Percentiles rank a stretch among this genome's conserved stretches.
phyloP scores from a whole-genome alignment of 139 green algal species.

The Auxenochlorella protothecoides region DNA sequence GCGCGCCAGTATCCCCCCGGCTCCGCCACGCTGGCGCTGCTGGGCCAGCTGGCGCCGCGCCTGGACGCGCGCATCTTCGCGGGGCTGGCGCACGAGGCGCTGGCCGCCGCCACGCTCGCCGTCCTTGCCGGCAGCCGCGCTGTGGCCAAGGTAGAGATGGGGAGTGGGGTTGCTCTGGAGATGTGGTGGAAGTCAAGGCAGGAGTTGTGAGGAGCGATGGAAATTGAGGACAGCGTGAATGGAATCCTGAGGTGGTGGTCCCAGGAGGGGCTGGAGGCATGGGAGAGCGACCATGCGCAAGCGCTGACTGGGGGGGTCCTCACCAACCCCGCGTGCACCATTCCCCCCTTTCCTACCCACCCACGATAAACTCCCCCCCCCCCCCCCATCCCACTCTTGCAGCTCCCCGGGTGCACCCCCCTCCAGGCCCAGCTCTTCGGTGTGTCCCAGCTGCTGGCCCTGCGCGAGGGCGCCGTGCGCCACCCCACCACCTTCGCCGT shows the following conservation, averaged over 20 bases:
- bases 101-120: slow-evolving; percentile 56
- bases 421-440: slow-evolving; percentile 87
- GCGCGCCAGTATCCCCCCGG: slow-evolving; percentile 62
- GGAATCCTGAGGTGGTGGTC: no score
- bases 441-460: slow-evolving; percentile 87
- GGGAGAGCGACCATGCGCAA: no score
- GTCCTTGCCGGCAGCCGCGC: slow-evolving; percentile 43
- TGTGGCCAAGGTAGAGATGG: slow-evolving; percentile 2
- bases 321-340: no score
- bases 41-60: slow-evolving; percentile 83
- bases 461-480: slow-evolving; percentile 82
- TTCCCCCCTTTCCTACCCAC: no score
- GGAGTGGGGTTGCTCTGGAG: no score
- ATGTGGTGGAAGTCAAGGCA: no score
- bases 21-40: slow-evolving; percentile 58
- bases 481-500: slow-evolving; percentile 81
- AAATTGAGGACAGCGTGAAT: no score
- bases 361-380: background rate
- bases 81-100: slow-evolving; percentile 80
- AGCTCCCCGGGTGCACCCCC: no score
- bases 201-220: no score
- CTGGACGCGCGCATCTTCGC: slow-evolving; percentile 74
- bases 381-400: slow-evolving; percentile 5
- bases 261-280: no score
- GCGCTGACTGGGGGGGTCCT: no score